Conservation (phyloP, 352 stramenopile genomes). For the Phytopythium ostracodes region DNA sequence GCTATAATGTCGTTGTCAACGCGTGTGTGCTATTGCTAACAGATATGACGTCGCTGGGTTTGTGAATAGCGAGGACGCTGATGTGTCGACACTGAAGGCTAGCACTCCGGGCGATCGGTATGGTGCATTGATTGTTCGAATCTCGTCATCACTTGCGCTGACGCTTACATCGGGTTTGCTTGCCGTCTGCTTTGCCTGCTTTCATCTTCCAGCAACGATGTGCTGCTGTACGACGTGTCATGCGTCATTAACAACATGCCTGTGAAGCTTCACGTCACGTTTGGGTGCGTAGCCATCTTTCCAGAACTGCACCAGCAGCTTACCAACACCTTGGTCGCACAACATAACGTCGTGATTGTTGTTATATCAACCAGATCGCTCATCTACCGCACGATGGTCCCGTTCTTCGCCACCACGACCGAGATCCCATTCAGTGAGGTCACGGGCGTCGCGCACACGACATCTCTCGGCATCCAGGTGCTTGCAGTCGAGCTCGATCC, state of each 20-base stretch:
- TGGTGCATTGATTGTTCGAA: background rate
- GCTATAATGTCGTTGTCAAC: no score
- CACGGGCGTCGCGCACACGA: constrained; percentile 42
- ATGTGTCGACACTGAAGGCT: constrained; percentile 40
- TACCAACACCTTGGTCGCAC: background rate
- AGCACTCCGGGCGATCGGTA: constrained; percentile 27
- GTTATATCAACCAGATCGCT: constrained; percentile 25
- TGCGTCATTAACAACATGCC: constrained; percentile 72
- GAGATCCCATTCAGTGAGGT: constrained; percentile 61
- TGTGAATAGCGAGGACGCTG: constrained; percentile 35
- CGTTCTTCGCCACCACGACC: constrained; percentile 64
- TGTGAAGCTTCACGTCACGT: constrained; percentile 70
- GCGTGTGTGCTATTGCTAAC: background rate
- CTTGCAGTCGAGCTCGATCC: constrained; percentile 43
- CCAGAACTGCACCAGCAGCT: background rate
- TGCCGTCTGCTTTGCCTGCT: background rate
- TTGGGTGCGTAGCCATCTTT: constrained; percentile 49
- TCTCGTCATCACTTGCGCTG: background rate
- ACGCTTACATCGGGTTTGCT: background rate
- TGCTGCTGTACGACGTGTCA: constrained; percentile 76
- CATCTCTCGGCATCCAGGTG: constrained; percentile 64
- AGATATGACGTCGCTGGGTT: background rate
- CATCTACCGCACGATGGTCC: constrained; percentile 76
- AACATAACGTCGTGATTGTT: background rate
- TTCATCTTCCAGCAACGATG: constrained; percentile 37